Conservation (phyloP, 441 rosid species). For the Adansonia gregorii region DNA sequence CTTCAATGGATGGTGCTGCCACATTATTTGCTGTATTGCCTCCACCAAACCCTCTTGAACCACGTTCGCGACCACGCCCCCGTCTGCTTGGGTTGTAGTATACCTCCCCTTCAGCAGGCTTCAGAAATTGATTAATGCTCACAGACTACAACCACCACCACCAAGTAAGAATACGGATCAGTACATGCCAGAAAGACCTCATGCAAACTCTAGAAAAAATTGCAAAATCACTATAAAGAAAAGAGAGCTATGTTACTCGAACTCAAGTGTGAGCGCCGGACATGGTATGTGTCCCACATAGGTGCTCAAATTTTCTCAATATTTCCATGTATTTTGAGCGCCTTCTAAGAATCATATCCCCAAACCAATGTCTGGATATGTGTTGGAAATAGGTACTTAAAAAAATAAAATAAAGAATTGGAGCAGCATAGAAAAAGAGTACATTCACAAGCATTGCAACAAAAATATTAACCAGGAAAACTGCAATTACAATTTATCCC, state of each 20-base stretch:
- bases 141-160: conserved; percentile 45
- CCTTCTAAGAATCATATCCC: too few species aligned
- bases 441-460: neutral
- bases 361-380: too few species aligned
- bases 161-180: neutral
- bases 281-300: too few species aligned
- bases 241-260: neutral
- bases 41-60: conserved; percentile 48
- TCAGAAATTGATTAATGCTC: conserved; percentile 61
- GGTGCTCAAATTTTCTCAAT: too few species aligned
- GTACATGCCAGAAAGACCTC: neutral
- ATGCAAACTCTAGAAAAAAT: neutral
- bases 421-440: too few species aligned
- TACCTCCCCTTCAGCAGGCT: conserved; percentile 75
- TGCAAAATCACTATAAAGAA: neutral
- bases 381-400: too few species aligned
- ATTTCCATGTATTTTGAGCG: too few species aligned
- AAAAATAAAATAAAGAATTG: too few species aligned
- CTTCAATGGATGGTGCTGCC: conserved; percentile 62
- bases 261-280: too few species aligned
- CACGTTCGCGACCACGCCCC: conserved; percentile 65
- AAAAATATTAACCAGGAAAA: neutral
- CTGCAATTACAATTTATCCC: neutral
- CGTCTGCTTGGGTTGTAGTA: conserved; percentile 48
- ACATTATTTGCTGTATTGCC: conserved; percentile 35